phyloP scores from a whole-genome alignment of 305 asterid genomes.

The Fraxinus sp. region DNA sequence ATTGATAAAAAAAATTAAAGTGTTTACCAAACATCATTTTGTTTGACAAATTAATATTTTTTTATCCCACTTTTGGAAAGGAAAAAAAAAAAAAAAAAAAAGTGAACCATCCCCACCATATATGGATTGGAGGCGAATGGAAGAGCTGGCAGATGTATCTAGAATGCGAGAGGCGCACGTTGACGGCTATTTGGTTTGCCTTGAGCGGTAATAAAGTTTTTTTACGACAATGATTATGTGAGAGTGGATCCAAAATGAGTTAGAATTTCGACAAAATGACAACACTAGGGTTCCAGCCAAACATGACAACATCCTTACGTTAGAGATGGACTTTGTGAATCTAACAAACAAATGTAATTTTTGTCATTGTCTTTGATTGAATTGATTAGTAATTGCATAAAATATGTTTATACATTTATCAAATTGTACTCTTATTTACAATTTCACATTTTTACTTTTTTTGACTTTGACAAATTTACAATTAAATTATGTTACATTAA shows the following conservation, averaged over 20 bases:
- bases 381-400: not conserved
- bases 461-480: too few species aligned
- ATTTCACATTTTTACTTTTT: too few species aligned
- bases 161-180: not conserved
- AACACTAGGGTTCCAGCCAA: not conserved
- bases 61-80: not conserved
- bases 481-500: not conserved
- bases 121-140: not conserved
- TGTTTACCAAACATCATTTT: too few species aligned
- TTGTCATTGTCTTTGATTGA: not conserved
- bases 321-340: not conserved
- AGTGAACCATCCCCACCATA: not conserved
- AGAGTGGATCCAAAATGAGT: not conserved
- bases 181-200: not conserved
- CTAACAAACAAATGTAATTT: not conserved
- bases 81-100: too few species aligned
- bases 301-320: not conserved
- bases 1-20: too few species aligned
- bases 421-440: not conserved
- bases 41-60: too few species aligned
- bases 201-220: not conserved
- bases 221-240: not conserved
- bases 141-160: not conserved
- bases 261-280: not conserved
- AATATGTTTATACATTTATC: not conserved